Base-by-base conservation (phyloP, 805 yeast genomes). In the Metschnikowia cerradonensis region DNA sequence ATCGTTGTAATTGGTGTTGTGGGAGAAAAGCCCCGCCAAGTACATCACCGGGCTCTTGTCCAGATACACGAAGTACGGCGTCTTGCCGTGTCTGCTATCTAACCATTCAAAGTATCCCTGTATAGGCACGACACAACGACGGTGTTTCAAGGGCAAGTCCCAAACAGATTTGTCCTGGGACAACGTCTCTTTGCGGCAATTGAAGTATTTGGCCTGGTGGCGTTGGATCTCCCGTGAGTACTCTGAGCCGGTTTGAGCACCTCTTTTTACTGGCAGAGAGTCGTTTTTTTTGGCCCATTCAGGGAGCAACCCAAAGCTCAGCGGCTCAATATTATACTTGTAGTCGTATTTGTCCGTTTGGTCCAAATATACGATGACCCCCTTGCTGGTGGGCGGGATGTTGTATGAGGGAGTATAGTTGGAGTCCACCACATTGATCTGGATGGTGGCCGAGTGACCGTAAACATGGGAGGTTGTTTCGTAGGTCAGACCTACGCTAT, bases 91-190 rank as follows among this genome's bases (percentile, higher is more conserved):
- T 40, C 65, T 69, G 31, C 59, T 54, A 26, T 63, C 67, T 48
- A 62, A 69, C 97, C 97, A 91, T 66, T 91, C 97, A 61, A 80
- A 91, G 65, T 91, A 91, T 0, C 97, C 97, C 59, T 80, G 78
- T 37, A 88, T 77, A 0, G 96, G 92, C 0, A 90, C 80, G 0
- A 85, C 83, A 63, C 96, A 90, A 36, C 96, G 70, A 4, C 71
- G 69, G 7, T 67, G 67, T 22, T 74, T 67, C 35, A 75, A 67
- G 4, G 80, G 72, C 1, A 71, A 53, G 6, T 71, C 71, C 96
- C 96, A 90, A 38, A 85, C 66, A 20, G 75, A 69, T 40, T 76
- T 73, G 1, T 68, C 65, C 4, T 75, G 72, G 0, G 60, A 58
- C 10, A 90, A 59, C 6, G 84, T 77, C 55, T 90, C 96, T 34